Percentiles rank a stretch among this genome's conserved stretches.
Evolutionary conservation across 257 asterid species (phyloP).

Genomic region (Ilex aquifolium): DNA sequence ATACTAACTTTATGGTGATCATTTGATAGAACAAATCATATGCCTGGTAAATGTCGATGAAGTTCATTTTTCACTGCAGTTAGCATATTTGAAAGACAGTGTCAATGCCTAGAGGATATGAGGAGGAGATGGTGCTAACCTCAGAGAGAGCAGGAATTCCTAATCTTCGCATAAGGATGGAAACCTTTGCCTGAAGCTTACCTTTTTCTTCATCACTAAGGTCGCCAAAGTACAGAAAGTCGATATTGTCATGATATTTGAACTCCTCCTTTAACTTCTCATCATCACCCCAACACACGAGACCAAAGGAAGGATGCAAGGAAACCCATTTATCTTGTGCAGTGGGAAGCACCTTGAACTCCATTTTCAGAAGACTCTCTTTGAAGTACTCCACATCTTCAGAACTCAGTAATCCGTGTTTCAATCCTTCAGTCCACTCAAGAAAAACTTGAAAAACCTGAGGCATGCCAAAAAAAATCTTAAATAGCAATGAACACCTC

Average conservation of each 20-base stretch:
- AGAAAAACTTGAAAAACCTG: slow-evolving; percentile 73
- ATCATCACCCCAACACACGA: slow-evolving; percentile 86
- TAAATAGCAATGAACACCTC: slow-evolving; percentile 3
- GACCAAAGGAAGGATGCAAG: slow-evolving; percentile 68
- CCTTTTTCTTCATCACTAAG: slow-evolving; percentile 49
- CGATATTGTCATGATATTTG: slow-evolving; percentile 52
- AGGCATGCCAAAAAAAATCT: not conserved
- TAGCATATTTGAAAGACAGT: too few relatives aligned
- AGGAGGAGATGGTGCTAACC: slow-evolving; percentile 31
- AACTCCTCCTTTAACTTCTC: slow-evolving; percentile 55
- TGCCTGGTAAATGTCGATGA: too few relatives aligned
- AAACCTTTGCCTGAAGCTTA: slow-evolving; percentile 40
- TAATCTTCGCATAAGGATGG: slow-evolving; percentile 43
- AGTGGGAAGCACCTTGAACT: slow-evolving; percentile 71
- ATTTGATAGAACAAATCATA: too few relatives aligned
- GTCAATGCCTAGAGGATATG: not conserved
- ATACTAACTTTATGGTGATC: too few relatives aligned
- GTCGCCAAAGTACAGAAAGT: slow-evolving; percentile 60
- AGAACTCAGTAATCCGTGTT: slow-evolving; percentile 57
- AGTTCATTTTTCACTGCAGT: too few relatives aligned
- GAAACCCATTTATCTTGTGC: slow-evolving; percentile 95
- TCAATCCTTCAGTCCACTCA: slow-evolving; percentile 67
- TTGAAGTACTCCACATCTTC: slow-evolving; percentile 61
- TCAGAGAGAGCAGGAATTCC: slow-evolving; percentile 71
- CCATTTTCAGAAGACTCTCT: slow-evolving; percentile 52